Evolutionary conservation across 2,329 filamentous ascomycete species (phyloP), one percentile per base, ranked within the genome.

Genomic region (Dactylellina parvicollis): DNA sequence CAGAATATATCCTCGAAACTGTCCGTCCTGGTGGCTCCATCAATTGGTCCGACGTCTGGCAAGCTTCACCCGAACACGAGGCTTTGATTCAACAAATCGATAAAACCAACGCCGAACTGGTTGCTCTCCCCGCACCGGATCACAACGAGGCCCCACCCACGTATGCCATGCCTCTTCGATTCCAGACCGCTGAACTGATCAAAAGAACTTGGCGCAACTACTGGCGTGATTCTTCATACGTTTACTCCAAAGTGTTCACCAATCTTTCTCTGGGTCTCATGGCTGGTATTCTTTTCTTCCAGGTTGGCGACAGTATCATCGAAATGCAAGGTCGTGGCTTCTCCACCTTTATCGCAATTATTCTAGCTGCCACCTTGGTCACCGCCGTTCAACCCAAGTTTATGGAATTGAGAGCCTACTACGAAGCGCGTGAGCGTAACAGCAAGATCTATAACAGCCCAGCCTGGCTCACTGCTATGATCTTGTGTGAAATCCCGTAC

Each of bases 271-370:
- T 77, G 62, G 75, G 74, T 46, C 66, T 78, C 32, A 75, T 78
- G 49, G 69, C 67, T 14, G 77, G 77, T 55, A 75, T 78, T 36
- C 59, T 78, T 12, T 92, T 92, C 82, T 92, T 85, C 83, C 83
- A 88, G 76, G 84, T 92, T 2, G 88, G 88, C 1, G 83, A 88
- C 79, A 85, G 83, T 0, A 83, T 90, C 50, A 84, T 85, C 12
- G 89, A 90, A 77, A 88, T 92, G 84, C 89, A 92, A 78, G 88
- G 91, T 80, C 86, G 90, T 76, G 89, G 92, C 86, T 93, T 94
- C 83, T 90, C 89, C 0, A 81, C 82, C 57, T 91, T 90, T 80
- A 77, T 91, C 20, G 85, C 89, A 73, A 84, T 89, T 55, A 80
- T 89, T 7, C 83, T 92, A 57, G 88, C 90, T 0, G 88, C 90